These are phyloP conservation scores for Elaeis guineensis DNA, from an alignment of 176 grass and related monocot species.

Conservation along the genomic window DNA sequence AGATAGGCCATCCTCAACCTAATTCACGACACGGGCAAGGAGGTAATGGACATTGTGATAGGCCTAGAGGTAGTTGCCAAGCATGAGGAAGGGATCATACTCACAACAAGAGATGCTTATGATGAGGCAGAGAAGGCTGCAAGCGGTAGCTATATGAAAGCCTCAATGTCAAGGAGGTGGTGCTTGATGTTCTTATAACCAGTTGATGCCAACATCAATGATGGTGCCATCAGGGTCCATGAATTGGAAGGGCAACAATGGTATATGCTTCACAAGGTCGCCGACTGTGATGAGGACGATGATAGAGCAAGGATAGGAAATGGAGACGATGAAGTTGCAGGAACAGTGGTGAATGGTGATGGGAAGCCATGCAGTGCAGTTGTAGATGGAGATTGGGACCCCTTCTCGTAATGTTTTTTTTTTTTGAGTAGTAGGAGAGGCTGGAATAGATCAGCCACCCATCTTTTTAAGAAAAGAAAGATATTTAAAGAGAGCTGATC, in stretches of 20 bases:
- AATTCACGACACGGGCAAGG: conserved; percentile 45
- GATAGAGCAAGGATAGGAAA: conserved; percentile 56
- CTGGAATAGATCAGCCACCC: too few species aligned
- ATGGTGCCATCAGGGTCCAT: conserved; percentile 74
- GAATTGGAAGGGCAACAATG: conserved; percentile 44
- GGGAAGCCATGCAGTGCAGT: conserved; percentile 64
- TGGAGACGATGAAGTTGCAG: conserved; percentile 64
- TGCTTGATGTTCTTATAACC: conserved; percentile 90
- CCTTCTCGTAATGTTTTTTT: conserved; percentile 86
- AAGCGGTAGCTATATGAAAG: neutral
- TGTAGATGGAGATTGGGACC: conserved; percentile 93
- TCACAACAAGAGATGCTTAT: conserved; percentile 83
- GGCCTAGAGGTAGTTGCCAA: conserved; percentile 50
- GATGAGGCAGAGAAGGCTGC: conserved; percentile 68
- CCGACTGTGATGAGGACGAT: conserved; percentile 60
- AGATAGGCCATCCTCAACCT: conserved; percentile 83
- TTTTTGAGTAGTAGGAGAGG: too few species aligned
- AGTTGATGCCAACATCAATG: conserved; percentile 86
- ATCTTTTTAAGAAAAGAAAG: too few species aligned
- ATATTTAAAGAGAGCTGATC: too few species aligned
- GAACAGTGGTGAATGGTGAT: conserved; percentile 58
- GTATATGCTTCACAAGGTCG: conserved; percentile 60
- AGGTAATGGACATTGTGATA: conserved; percentile 74
- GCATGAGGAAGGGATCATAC: neutral
- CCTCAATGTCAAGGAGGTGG: conserved; percentile 39